phyloP scores from a whole-genome alignment of 2,329 filamentous ascomycete species.

The Coniochaeta ligniaria region DNA sequence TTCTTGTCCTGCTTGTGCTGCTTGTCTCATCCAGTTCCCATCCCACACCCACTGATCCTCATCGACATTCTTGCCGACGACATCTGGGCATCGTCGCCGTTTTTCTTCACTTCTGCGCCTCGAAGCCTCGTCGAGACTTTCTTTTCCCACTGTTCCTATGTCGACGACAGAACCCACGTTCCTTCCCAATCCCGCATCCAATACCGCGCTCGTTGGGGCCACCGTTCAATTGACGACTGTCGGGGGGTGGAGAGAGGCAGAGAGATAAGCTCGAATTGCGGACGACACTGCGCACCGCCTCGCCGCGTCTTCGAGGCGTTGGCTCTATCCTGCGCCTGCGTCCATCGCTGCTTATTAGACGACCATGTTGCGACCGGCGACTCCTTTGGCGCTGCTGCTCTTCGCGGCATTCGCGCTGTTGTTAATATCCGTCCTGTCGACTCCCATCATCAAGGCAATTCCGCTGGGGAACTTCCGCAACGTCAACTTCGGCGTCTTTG shows the following conservation, averaged over 20 bases:
- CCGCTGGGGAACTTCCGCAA: slow-evolving; percentile 72
- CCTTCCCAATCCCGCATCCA: not conserved
- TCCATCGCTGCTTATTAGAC: too few species aligned
- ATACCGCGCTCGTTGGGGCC: not conserved
- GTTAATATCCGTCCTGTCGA: slow-evolving; percentile 82
- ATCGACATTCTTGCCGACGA: not conserved
- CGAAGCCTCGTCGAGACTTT: not conserved
- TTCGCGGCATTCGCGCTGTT: slow-evolving; percentile 79
- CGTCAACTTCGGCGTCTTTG: slow-evolving; percentile 86
- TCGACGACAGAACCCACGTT: not conserved
- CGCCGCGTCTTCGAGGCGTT: slow-evolving; percentile 39
- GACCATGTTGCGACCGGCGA: slow-evolving; percentile 83
- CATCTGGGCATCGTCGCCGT: not conserved
- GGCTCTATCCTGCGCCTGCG: slow-evolving; percentile 18
- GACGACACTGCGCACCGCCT: not conserved
- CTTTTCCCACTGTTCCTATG: not conserved
- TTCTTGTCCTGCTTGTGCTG: not conserved
- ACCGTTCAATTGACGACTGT: not conserved
- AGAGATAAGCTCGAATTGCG: not conserved
- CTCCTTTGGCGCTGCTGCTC: slow-evolving; percentile 80
- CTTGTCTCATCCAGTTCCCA: not conserved
- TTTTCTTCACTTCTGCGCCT: not conserved
- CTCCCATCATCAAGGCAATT: slow-evolving; percentile 79
- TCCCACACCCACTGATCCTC: not conserved
- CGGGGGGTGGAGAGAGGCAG: not conserved